Evolutionary conservation across 2,329 filamentous ascomycete genomes (phyloP), one percentile per base, ranked within the genome.

Genomic region (Colletotrichum aenigma): DNA sequence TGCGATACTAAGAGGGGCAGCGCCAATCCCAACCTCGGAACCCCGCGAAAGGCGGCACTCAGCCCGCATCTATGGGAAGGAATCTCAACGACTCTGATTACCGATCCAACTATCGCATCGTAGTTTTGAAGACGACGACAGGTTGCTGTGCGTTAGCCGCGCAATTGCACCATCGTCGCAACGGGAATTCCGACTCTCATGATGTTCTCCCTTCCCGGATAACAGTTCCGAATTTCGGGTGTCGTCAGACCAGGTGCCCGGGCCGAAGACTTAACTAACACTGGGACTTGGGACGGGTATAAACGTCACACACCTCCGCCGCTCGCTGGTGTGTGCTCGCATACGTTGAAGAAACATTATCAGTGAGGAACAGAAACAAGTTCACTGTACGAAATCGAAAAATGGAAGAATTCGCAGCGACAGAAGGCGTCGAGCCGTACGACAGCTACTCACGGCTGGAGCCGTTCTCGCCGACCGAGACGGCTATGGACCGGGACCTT

Each of bases 401-500:
- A 26, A 75, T 75, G 73, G 70, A 34, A 10, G 32, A 61, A 10
- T 69, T 69, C 12, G 64, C 70, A n/a, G 43, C 70, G 5, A 76
- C 70, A 21, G 74, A 73, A 38, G 70, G 74, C 64, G 18, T 74
- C 15, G 70, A 76, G 70, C 70, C 70, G 43, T 52, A 69, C 70
- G 74, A 76, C 34, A 76, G 70, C 65, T 76, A 76, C 70, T 76
- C 74, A 48, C 70, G 34, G 43, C 67, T 73, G 74, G 62, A 68
- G 48, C 74, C 74, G 65, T 76, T 76, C 64, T 68, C 70, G 48
- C 64, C 64, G 38, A 60, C 34, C 58, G 70, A 76, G 70, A 67
- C 70, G 74, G 70, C 74, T n/a, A 76, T 76, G 43, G 64, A 61
- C 30, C 74, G 74, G 70, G 70, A 76, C 70, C 74, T 76, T 48